Conservation (phyloP, 257 asterid genomes). For the Nicotiana attenuata region DNA sequence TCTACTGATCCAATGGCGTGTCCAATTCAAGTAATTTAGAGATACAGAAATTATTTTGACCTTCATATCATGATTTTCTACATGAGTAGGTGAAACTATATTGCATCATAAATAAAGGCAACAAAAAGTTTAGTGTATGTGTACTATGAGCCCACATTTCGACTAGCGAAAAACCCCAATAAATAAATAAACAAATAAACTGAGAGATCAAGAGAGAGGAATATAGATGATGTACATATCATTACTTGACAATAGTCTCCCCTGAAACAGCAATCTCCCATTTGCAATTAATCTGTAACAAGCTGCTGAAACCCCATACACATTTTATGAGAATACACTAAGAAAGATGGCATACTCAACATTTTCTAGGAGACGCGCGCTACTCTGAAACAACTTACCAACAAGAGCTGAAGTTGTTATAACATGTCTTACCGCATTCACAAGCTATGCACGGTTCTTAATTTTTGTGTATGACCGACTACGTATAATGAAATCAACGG, state of each 20-base stretch:
- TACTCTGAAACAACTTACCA: background rate
- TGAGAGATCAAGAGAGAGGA: background rate
- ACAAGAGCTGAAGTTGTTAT: background rate
- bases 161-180: background rate
- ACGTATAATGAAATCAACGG: slow-evolving; percentile 18
- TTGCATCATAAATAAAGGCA: background rate
- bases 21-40: no score
- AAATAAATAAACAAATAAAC: background rate
- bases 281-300: background rate
- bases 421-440: background rate
- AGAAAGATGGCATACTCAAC: background rate
- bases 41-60: no score
- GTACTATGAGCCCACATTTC: background rate
- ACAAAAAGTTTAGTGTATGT: background rate
- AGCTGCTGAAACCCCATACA: background rate
- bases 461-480: background rate
- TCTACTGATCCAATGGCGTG: no score
- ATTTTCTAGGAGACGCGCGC: background rate
- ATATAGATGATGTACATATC: background rate
- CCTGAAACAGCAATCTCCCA: background rate
- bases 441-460: background rate
- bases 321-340: background rate
- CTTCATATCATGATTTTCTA: background rate
- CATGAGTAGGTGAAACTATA: background rate
- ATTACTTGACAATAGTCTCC: background rate